Evolutionary conservation across 225 moss, liverwort and hornwort genomes (phyloP), one percentile per base, ranked within the genome.

Genomic region (Sphagnum contortum): DNA sequence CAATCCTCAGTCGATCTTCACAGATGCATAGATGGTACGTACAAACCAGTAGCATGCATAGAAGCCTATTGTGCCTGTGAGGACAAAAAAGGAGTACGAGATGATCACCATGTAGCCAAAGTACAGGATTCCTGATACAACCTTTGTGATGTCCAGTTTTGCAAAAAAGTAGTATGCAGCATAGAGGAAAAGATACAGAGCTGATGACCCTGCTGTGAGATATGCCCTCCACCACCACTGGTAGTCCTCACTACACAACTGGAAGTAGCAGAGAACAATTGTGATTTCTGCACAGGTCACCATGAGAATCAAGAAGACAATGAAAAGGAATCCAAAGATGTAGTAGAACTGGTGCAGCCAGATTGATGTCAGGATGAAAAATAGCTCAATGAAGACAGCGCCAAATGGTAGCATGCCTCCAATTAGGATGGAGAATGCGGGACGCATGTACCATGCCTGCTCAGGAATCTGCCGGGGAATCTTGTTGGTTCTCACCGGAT

Each of bases 31-130:
- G 77, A 94, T 94, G 71, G 88, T 90, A 66, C 94, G 87, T 47
- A 94, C 94, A 72, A 94, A 94, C 94, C 94, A 94, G 72, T 94
- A 94, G 79, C 94, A 94, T 51, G 94, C 94, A 64, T 94, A 94
- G 68, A 94, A 94, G 10, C 94, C 94, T 78, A 94, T 87, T 46
- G 94, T 94, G 69, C 94, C 94, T 47, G 94, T 94, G 48, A 94
- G 81, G 58, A 94, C 94, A 69, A 94, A 94, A 72, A 94, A 94
- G 50, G 94, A 91, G 59, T 94, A 94, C 4, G 94, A 94, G 62
- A 94, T 91, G 68, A 94, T 94, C 5, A 81, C 87, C 94, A 94
- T 94, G 71, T 94, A 94, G 12, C 94, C 94, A 2, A 94, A 94
- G 85, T 94, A 94, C 72, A 94, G 77, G 64, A 89, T 80, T 61